Conservation (phyloP, 2,329 filamentous ascomycete species). For the Aspergillus alliaceus region DNA sequence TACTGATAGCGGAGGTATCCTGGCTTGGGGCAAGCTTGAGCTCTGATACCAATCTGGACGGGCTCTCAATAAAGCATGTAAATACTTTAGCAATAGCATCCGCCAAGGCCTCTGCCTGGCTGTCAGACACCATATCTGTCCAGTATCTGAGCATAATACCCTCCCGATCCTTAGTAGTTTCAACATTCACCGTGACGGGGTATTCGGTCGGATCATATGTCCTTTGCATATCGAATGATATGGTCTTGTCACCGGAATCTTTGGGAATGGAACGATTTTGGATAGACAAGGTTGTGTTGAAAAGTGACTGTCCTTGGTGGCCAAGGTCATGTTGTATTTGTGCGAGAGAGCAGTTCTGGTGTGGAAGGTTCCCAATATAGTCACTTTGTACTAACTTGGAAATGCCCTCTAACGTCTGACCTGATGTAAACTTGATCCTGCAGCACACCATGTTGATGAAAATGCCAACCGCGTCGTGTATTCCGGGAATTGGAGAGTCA, state of each 20-base stretch:
- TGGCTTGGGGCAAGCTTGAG: conserved; percentile 14
- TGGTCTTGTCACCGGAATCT: conserved; percentile 21
- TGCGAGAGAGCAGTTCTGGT: conserved; percentile 53
- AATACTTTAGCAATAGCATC: conserved; percentile 34
- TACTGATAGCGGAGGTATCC: not conserved
- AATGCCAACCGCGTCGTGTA: conserved; percentile 49
- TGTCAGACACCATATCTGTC: conserved; percentile 38
- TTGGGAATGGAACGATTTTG: conserved; percentile 34
- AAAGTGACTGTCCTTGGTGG: conserved; percentile 35
- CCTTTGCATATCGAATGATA: conserved; percentile 33
- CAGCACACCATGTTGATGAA: conserved; percentile 59
- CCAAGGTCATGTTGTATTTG: conserved; percentile 47
- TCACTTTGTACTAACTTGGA: conserved; percentile 48
- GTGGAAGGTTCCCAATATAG: conserved; percentile 47
- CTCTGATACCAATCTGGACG: conserved; percentile 23
- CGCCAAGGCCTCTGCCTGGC: conserved; percentile 31
- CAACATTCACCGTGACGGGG: conserved; percentile 40
- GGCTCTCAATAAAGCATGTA: conserved; percentile 31
- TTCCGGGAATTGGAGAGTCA: conserved; percentile 47
- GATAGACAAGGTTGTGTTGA: conserved; percentile 45
- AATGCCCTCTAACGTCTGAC: conserved; percentile 38
- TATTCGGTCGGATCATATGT: conserved; percentile 43
- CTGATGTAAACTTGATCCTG: conserved; percentile 41
- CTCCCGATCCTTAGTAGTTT: conserved; percentile 36
- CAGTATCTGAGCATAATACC: conserved; percentile 42